Base-by-base conservation (phyloP, 768 basidiomycete species). In the Termitomyces sp. region DNA sequence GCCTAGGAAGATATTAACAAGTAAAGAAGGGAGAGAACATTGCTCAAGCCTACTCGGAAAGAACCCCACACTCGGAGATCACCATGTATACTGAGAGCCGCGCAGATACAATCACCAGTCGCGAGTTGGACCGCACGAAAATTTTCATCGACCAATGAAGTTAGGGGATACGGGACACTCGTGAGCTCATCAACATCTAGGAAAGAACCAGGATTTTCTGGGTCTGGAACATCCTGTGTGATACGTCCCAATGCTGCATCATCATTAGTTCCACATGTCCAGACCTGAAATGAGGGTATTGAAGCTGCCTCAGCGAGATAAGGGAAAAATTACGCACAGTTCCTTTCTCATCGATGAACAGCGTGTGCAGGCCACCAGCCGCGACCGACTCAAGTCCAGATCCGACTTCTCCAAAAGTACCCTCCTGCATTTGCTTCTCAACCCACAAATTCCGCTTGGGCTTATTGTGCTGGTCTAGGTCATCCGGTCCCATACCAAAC, bases 281-380 rank as follows among this genome's bases (percentile, higher is more conserved):
- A 92, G 10, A 91, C 73, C 90, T 91, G 24, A 24, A 65, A 45
- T n/a, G 52, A 41, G 38, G 17, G 19, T 21, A 35, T 35, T 12
- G 28, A 45, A 34, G 34, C 34, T 34, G 57, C 14, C 8, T 15
- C 41, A 26, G n/a, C 19, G 38, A 14, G 15, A 30, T 4, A 15
- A 24, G 49, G 45, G 21, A 11, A 54, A 51, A 58, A 34, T 19
- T 35, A 80, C 93, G 69, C 67, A 98, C 94, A 24, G 85, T 85
- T 63, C 96, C 96, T 59, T 83, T 84, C 65, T 93, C 90, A 66
- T 97, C 94, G 30, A 97, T 77, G 64, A 93, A 87, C 44, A 98
- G 73, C 2, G 87, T 87, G 69, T 98, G 95, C 68, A 98, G 78
- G 22, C 96, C 96, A 52, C 94, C 95, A 30, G 84, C 88, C 45